Evolutionary conservation across 345 rosid species (phyloP), one percentile per base, ranked within the genome.

Genomic region (Corymbia maculata): DNA sequence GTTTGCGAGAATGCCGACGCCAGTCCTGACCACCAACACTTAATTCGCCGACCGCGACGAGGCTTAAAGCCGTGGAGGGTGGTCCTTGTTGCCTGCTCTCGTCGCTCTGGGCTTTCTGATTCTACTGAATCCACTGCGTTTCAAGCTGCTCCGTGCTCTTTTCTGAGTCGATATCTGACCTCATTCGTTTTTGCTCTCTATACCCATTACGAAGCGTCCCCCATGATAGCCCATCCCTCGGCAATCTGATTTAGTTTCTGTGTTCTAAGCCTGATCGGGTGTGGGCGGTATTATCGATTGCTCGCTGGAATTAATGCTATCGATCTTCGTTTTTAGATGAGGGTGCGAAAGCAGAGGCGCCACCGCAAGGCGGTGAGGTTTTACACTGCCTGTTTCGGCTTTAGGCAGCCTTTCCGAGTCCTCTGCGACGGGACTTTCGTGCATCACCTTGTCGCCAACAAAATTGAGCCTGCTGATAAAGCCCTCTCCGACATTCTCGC

Each of bases 341-440:
- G 91, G 90, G 91, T 95, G 84, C 94, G 91, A 93, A 98, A 93
- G 93, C 99, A 97, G 90, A 96, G 94, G 94, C 95, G 97, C 13
- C 97, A 95, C 88, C 93, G 99, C 70, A 93, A 92, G 92, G 89
- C 93, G 1, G 96, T 98, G 89, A 95, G 93, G 86, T 97, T 97
- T 93, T 95, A 92, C 93, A 93, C 95, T 0, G 95, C 94, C 5
- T 95, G 97, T 88, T 95, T 90, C 64, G 98, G 97, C 4, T 96
- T 97, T 89, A 92, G 98, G 51, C 95, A 94, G 88, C 97, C 99
- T 0, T 97, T 89, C 93, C 97, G 97, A 91, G 93, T 97, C 52
- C 92, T 97, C 2, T 97, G 97, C 68, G 99, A 98, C 87, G 98
- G 98, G 2, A 97, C 99, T 0, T 95, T 98, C 88, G 90, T 98